A percentile compares a stretch with the other conserved stretches of the same genome.
phyloP scores from a whole-genome alignment of 495 filamentous ascomycete species.

The Penicillium canariense region DNA sequence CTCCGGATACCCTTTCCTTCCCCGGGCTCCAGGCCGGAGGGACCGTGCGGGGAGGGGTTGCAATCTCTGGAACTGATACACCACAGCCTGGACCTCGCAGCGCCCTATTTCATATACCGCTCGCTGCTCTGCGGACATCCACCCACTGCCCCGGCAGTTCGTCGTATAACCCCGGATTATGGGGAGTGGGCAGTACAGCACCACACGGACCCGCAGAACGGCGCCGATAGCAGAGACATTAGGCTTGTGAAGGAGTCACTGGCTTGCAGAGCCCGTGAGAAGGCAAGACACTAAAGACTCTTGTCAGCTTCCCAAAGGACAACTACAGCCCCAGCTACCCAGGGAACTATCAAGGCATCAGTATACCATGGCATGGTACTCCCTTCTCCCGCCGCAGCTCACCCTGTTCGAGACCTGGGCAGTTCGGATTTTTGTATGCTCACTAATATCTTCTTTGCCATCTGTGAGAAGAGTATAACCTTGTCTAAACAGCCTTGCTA shows the following conservation, averaged over 20 bases:
- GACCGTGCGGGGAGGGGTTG: slow-evolving; percentile 15
- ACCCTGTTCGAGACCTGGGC: slow-evolving; percentile 62
- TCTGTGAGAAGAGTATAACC: too few species aligned
- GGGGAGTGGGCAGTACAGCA: neutral
- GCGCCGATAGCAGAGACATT: neutral
- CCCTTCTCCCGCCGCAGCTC: slow-evolving; percentile 58
- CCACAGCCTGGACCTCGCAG: neutral
- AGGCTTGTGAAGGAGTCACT: neutral
- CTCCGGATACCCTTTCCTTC: neutral
- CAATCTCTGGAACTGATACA: neutral
- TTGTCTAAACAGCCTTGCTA: neutral
- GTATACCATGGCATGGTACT: slow-evolving; percentile 59
- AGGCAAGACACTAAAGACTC: neutral
- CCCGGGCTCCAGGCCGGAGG: slow-evolving; percentile 1
- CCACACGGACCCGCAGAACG: neutral
- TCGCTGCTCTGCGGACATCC: neutral
- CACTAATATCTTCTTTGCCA: neutral
- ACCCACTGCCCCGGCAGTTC: neutral
- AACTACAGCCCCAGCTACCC: neutral
- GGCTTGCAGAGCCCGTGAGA: neutral
- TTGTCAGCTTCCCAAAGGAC: neutral
- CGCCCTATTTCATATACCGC: neutral
- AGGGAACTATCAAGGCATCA: neutral
- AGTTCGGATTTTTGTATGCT: slow-evolving; percentile 60
- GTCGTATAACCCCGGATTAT: slow-evolving; percentile 4